These are phyloP conservation scores for Populus hybrid DNA, from an alignment of 441 rosid species.

Conservation along the genomic window DNA sequence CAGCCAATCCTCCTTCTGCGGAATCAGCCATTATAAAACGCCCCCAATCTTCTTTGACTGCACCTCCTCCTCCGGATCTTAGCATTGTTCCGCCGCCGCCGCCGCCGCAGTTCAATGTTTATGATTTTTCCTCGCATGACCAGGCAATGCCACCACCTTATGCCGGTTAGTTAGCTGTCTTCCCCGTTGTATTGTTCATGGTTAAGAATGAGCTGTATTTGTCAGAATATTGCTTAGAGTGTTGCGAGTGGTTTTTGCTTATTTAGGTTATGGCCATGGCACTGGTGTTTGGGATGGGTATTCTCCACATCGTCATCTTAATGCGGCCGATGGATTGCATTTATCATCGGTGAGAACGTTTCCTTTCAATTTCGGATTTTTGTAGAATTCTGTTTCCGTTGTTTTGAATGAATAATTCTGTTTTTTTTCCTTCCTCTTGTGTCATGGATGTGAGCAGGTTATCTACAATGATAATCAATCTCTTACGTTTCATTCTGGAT, in stretches of 20 bases:
- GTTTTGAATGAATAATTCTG: background rate
- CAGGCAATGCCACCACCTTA: constrained; percentile 23
- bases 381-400: background rate
- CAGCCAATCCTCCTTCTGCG: constrained; percentile 43
- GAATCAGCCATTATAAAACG: constrained; percentile 41
- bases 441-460: constrained; percentile 30
- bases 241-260: constrained; percentile 11
- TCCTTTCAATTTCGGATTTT: background rate
- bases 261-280: constrained; percentile 45
- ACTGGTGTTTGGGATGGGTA: constrained; percentile 52
- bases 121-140: constrained; percentile 21
- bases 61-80: constrained; percentile 31
- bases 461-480: constrained; percentile 61
- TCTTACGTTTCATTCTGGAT: constrained; percentile 55
- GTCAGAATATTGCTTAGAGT: background rate
- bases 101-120: constrained; percentile 17
- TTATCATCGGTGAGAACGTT: constrained; percentile 50
- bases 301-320: constrained; percentile 34
- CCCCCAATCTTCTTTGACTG: constrained; percentile 19
- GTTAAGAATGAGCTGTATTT: background rate
- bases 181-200: background rate
- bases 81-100: constrained; percentile 21
- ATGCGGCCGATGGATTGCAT: constrained; percentile 52
- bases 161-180: constrained; percentile 25
- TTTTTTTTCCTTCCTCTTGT: constrained; percentile 3